Base-by-base conservation (phyloP, 768 basidiomycete species). In the Chiua virens region DNA sequence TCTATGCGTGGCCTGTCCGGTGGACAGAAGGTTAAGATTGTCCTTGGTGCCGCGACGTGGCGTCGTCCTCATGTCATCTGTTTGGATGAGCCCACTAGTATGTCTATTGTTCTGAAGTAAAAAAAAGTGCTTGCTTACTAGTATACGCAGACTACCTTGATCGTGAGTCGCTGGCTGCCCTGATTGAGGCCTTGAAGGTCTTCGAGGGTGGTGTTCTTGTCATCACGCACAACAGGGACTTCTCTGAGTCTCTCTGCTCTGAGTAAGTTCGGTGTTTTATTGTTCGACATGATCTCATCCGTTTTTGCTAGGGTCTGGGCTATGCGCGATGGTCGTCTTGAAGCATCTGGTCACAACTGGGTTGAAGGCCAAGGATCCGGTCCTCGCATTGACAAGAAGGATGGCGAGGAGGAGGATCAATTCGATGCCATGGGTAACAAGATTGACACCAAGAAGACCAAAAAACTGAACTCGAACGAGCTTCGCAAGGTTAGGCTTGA, bases 381-480 rank as follows among this genome's bases (percentile, higher is more conserved):
- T 11, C 72, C 93, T 39, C 86, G 95, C 52, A 98, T 99, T 63
- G 97, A 97, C 82, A 89, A 93, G 84, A 82, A 82, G 65, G 89
- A 82, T 7, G 95, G 87, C 44, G 92, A 92, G 60, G 95, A 97
- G 55, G 92, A 95, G 44, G 93, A 83, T 36, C 75, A 81, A 63
- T 98, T 89, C 68, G 97, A 99, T 70, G 97, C 97, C 21, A 91
- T 99, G 89, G 96, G 96, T 54, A 98, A 98, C 89, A 95, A 94
- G 85, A 75, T 94, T 57, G 89, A 90, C 55, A 70, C 37, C 60
- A 89, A 85, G 75, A 95, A 96, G 82, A 61, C 69, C 63, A 94
- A 92, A 82, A 96, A 96, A 79, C 60, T 92, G 56, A 86, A 86
- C 13, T 76, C 94, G 23, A 68, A 79, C 25, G 96, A 98, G 69